These are phyloP conservation scores for Hymenoscyphus fraxineus DNA, from an alignment of 2,329 filamentous ascomycete species.

Conservation along the genomic window DNA sequence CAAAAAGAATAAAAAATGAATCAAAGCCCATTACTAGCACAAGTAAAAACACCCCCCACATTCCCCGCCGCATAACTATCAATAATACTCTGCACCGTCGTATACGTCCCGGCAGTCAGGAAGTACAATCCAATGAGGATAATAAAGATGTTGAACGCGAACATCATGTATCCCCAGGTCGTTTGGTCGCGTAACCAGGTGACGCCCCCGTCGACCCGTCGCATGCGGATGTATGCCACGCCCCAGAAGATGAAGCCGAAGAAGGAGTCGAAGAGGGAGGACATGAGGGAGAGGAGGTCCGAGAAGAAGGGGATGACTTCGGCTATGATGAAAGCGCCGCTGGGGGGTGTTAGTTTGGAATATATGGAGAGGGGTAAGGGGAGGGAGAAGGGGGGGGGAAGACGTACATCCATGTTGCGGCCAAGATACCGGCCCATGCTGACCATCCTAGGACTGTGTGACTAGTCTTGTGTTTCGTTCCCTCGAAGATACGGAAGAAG, in stretches of 20 bases:
- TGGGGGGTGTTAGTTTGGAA: not conserved
- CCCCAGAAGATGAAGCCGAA: slow-evolving; percentile 97
- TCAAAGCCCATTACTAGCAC: slow-evolving; percentile 62
- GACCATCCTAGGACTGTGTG: slow-evolving; percentile 81
- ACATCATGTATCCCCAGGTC: slow-evolving; percentile 45
- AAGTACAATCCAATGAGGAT: slow-evolving; percentile 77
- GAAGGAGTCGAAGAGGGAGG: slow-evolving; percentile 87
- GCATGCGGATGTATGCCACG: slow-evolving; percentile 74
- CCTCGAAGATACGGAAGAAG: slow-evolving; percentile 84
- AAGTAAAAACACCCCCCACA: slow-evolving; percentile 72
- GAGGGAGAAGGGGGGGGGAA: not conserved
- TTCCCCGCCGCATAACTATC: slow-evolving; percentile 62
- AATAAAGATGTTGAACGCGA: slow-evolving; percentile 67
- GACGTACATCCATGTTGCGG: slow-evolving; percentile 61
- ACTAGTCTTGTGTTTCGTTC: slow-evolving; percentile 72
- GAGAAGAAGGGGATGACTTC: slow-evolving; percentile 93
- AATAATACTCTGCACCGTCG: slow-evolving; percentile 69
- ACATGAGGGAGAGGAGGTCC: slow-evolving; percentile 67
- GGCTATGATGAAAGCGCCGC: slow-evolving; percentile 82
- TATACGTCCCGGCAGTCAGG: slow-evolving; percentile 77
- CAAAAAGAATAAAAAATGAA: not conserved
- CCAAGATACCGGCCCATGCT: slow-evolving; percentile 72
- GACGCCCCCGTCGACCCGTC: slow-evolving; percentile 57
- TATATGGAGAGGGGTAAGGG: not conserved
- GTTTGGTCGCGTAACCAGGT: slow-evolving; percentile 35